phyloP scores from a whole-genome alignment of 306 rosid genomes.

The Alnus glutinosa region DNA sequence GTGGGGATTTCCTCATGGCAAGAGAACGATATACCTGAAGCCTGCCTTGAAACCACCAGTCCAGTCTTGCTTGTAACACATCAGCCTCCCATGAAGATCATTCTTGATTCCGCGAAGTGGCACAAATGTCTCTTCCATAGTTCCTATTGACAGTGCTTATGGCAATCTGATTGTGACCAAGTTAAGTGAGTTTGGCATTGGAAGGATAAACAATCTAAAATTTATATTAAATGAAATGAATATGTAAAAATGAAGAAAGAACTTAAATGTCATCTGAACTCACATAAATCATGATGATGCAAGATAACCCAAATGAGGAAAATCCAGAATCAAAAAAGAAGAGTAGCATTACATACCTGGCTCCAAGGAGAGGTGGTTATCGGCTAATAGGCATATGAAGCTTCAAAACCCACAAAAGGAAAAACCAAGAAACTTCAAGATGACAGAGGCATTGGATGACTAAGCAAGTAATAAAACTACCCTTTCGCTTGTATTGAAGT shows the following conservation, averaged over 20 bases:
- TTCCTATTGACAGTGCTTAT: conserved; percentile 26
- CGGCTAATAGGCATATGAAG: conserved; percentile 11
- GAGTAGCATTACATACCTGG: conserved; percentile 18
- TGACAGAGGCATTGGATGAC: conserved; percentile 1
- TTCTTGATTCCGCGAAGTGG: conserved; percentile 70
- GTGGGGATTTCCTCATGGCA: background rate
- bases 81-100: conserved; percentile 57
- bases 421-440: conserved; percentile 14
- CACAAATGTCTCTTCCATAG: conserved; percentile 72
- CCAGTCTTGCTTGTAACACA: conserved; percentile 79
- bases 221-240: background rate
- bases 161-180: conserved; percentile 20
- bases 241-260: background rate
- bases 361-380: background rate
- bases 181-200: conserved; percentile 1
- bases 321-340: conserved; percentile 19
- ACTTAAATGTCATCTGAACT: background rate
- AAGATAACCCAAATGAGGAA: background rate
- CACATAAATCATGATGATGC: background rate
- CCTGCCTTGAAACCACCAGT: conserved; percentile 64
- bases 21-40: conserved; percentile 46
- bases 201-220: conserved; percentile 5
- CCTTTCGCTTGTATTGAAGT: conserved; percentile 11
- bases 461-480: conserved; percentile 19
- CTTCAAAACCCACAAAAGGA: conserved; percentile 19